A percentile compares a stretch with the other conserved stretches of the same genome.
phyloP scores from a whole-genome alignment of 2,329 filamentous ascomycete species.

The Elsinoe necatrix region DNA sequence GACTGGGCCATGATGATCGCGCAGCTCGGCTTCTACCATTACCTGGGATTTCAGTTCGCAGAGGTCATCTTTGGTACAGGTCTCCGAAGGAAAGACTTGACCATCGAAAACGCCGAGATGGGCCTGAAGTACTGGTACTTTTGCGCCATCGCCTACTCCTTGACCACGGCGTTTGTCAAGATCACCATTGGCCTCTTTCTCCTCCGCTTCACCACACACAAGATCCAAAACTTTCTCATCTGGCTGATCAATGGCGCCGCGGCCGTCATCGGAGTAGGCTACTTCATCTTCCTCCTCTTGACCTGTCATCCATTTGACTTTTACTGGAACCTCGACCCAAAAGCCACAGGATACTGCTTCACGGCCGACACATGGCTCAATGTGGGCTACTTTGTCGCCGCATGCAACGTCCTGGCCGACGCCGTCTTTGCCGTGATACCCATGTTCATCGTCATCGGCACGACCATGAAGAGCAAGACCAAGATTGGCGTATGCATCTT shows the following conservation, averaged over 20 bases:
- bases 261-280: slow-evolving; percentile 38
- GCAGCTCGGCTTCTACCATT: slow-evolving; percentile 27
- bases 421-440: slow-evolving; percentile 35
- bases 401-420: slow-evolving; percentile 34
- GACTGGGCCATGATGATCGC: slow-evolving; percentile 31
- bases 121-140: slow-evolving; percentile 43
- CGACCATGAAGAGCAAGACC: slow-evolving; percentile 33
- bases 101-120: slow-evolving; percentile 15
- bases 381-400: slow-evolving; percentile 27
- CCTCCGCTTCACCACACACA: slow-evolving; percentile 42
- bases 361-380: slow-evolving; percentile 41
- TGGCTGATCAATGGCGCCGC: slow-evolving; percentile 39
- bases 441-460: slow-evolving; percentile 33
- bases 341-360: slow-evolving; percentile 36
- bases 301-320: slow-evolving; percentile 45
- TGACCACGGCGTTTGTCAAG: slow-evolving; percentile 42
- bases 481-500: slow-evolving; percentile 34
- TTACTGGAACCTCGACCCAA: slow-evolving; percentile 42
- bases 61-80: slow-evolving; percentile 30
- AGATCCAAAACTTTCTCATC: slow-evolving; percentile 39
- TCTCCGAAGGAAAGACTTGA: slow-evolving; percentile 22
- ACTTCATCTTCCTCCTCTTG: slow-evolving; percentile 45
- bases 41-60: slow-evolving; percentile 28
- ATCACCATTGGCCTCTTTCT: slow-evolving; percentile 48
- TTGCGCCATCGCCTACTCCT: slow-evolving; percentile 45